These are phyloP conservation scores for Rosa multiflora DNA, from an alignment of 306 rosid genomes.

Conservation along the genomic window DNA sequence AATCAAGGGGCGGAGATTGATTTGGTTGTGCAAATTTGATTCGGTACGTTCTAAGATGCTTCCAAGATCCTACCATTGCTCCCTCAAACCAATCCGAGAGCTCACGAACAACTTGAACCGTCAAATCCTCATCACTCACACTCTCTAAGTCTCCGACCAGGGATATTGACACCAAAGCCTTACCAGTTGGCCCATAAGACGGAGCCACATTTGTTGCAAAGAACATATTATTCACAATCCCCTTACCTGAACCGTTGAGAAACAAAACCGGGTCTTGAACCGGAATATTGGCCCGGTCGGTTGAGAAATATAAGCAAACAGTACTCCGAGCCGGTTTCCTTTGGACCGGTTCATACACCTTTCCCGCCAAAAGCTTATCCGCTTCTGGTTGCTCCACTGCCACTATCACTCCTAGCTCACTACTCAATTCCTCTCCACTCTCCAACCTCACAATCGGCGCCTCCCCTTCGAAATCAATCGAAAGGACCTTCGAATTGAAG, in stretches of 20 bases:
- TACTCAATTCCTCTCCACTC: conserved; percentile 54
- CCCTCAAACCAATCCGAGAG: conserved; percentile 65
- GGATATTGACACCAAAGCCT: conserved; percentile 63
- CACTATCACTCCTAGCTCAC: conserved; percentile 70
- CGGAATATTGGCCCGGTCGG: conserved; percentile 47
- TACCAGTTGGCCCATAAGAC: conserved; percentile 62
- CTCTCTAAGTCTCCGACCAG: conserved; percentile 56
- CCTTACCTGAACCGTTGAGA: conserved; percentile 78
- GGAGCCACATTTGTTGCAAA: conserved; percentile 83
- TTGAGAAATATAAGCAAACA: conserved; percentile 58
- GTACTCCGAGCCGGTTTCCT: conserved; percentile 69
- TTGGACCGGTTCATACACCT: conserved; percentile 17
- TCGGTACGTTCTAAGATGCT: conserved; percentile 65
- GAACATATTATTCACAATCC: conserved; percentile 87
- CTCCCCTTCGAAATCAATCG: conserved; percentile 32
- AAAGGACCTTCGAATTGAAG: conserved; percentile 50
- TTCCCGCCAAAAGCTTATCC: conserved; percentile 40
- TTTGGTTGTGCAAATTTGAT: conserved; percentile 81
- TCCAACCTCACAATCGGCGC: conserved; percentile 50
- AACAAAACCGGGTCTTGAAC: conserved; percentile 54
- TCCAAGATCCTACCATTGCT: conserved; percentile 53
- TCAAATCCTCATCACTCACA: conserved; percentile 43
- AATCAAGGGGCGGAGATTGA: conserved; percentile 67
- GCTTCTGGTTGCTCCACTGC: conserved; percentile 76
- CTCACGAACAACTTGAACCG: conserved; percentile 46